phyloP scores from a whole-genome alignment of 1,139 yeast genomes.

The Sporopachydermia cereana region DNA sequence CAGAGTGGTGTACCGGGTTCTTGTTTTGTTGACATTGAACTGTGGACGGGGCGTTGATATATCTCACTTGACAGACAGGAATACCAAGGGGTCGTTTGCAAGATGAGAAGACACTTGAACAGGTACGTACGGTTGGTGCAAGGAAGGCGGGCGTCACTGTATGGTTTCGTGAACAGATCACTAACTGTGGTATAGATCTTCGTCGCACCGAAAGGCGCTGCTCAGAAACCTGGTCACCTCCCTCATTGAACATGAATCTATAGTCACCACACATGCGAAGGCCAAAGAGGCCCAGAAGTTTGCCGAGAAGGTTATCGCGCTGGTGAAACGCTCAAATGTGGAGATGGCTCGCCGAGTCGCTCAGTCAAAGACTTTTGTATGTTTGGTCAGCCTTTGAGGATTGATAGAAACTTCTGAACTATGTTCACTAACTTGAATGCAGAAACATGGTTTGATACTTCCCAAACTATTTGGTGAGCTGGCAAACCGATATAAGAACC shows the following conservation, averaged over 20 bases:
- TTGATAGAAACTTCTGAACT: neutral
- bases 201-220: constrained; percentile 41
- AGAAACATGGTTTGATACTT: constrained; percentile 18
- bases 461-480: constrained; percentile 59
- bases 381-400: too few relatives aligned
- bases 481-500: constrained; percentile 45
- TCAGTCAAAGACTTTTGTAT: constrained; percentile 21
- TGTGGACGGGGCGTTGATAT: too few relatives aligned
- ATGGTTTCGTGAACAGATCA: too few relatives aligned
- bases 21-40: too few relatives aligned
- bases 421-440: neutral
- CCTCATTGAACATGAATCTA: constrained; percentile 54
- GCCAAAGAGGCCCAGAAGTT: constrained; percentile 52
- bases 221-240: constrained; percentile 54
- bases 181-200: constrained; percentile 29
- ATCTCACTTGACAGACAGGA: too few relatives aligned
- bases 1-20: too few relatives aligned
- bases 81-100: too few relatives aligned
- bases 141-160: too few relatives aligned
- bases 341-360: constrained; percentile 19
- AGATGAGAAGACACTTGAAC: constrained; percentile 4
- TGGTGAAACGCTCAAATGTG: constrained; percentile 29
- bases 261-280: constrained; percentile 60
- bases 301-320: constrained; percentile 44
- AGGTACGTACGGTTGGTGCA: too few relatives aligned